Evolutionary conservation across 768 basidiomycete genomes (phyloP), one percentile per base, ranked within the genome.

Genomic region (Agrocybe praecox): DNA sequence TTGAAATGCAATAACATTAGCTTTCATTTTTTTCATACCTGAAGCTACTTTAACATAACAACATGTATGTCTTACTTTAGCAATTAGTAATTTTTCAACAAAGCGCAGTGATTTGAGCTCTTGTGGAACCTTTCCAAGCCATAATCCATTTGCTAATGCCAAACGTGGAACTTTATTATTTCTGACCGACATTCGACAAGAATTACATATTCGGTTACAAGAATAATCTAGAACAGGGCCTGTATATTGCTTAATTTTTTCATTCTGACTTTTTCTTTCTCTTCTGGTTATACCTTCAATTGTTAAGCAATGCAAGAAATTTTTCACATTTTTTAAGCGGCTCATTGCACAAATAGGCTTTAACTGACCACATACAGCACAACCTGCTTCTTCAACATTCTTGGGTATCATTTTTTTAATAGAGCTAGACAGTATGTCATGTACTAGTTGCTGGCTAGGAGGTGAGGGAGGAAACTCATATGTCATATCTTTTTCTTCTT

Each of bases 341-440:
- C 63, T 17, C 68, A 55, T 19, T 33, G 49, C 24, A 0, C 23
- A 12, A 2, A 53, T 6, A 10, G 49, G 53, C 2, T 24, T 58
- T 17, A 71, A 50, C 29, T 59, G 29, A 2, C 68, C 72, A 61
- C 71, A 74, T 8, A 74, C 70, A 2, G 68, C 65, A 64, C 72
- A 74, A 14, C 71, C 70, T 19, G 53, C 52, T 55, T 74, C 72
- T 44, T 65, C 53, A 44, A 71, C 11, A 1, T 1, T 8, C 7
- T 22, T 33, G 4, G 40, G 36, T 21, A 40, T 36, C 15, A 29
- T 29, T 29, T 29, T 29, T 29, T 45, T 33, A 47, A 56, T 55
- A 23, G 32, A 33, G 19, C 43, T 33, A 14, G 42, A 47, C 5
- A 58, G n/a, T 4, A 61, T 61, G 0, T 32, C 42, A 26, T 55